Evolutionary conservation across 192 early-diverging fungal species (phyloP), one percentile per base, ranked within the genome.

Genomic region (Spinellus fusiger): DNA sequence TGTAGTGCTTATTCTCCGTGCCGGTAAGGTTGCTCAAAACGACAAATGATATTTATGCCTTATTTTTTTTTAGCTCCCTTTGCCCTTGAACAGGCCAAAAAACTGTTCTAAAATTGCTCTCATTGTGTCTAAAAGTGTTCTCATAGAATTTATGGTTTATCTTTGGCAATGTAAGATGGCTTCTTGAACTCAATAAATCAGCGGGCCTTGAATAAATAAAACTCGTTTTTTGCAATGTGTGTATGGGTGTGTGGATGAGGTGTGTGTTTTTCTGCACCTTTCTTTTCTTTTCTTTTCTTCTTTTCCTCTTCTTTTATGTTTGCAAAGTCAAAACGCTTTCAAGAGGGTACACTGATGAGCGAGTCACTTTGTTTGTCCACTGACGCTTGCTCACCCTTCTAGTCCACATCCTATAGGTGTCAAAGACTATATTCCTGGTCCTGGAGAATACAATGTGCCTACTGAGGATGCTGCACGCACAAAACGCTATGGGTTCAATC

Each of bases 341-440:
- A 49, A 26, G 61, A 63, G 46, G 61, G 61, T 63, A 63, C 27
- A 27, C 26, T n/a, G 26, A 15, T 10, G 13, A 18, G n/a, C 28
- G 40, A 18, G 10, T 25, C 6, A n/a, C 22, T 40, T 40, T 44
- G 8, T 15, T 62, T n/a, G 27, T 55, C 10, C 26, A 51, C 22
- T 26, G 20, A 26, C 5, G 13, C 23, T 26, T 51, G 49, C 49
- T 29, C 28, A 55, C 54, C 33, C 33, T 22, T 55, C 23, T 38
- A 33, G 48, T 51, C 22, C 16, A n/a, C 27, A 46, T 7, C 20
- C 22, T 46, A 18, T 12, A 63, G 61, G 2, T 15, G 61, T 23
- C 15, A 63, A 63, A 54, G 61, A 63, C 9, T 63, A 63, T 54
- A 53, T 63, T 54, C 61, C 61, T 46, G 61, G 61, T 20, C 61